A percentile compares a stretch with the other conserved stretches of the same genome.
Conservation (phyloP, 805 yeast species). For the Spathaspora gorwiae region DNA sequence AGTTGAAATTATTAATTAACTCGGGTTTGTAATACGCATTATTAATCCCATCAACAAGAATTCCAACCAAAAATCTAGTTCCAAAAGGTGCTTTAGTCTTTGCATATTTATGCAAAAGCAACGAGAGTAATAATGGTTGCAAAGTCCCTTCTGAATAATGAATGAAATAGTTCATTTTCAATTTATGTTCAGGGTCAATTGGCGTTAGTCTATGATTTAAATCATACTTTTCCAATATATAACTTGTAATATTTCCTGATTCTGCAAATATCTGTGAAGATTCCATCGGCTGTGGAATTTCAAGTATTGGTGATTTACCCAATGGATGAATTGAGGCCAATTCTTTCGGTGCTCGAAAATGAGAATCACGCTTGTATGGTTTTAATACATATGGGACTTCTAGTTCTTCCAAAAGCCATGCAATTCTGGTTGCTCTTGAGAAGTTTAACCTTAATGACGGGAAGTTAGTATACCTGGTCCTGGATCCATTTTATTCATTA, state of each 20-base stretch:
- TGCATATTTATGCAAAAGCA: conserved; percentile 11
- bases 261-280: conserved; percentile 40
- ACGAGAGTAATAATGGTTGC: conserved; percentile 42
- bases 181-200: conserved; percentile 33
- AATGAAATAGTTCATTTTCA: conserved; percentile 44
- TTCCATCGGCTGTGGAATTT: conserved; percentile 19
- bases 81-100: conserved; percentile 23
- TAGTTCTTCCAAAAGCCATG: conserved; percentile 34
- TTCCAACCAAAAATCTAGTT: conserved; percentile 15
- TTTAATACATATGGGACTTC: conserved; percentile 27
- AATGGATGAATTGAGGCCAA: conserved; percentile 28
- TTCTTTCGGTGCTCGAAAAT: conserved; percentile 26
- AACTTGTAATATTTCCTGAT: conserved; percentile 53
- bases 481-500: too few relatives aligned
- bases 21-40: conserved; percentile 22
- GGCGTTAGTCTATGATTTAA: conserved; percentile 32
- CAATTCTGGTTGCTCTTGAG: conserved; percentile 31
- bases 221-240: conserved; percentile 49
- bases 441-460: conserved; percentile 19
- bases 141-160: conserved; percentile 59
- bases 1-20: conserved; percentile 17
- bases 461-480: conserved; percentile 1
- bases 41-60: conserved; percentile 20
- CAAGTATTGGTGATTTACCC: conserved; percentile 35
- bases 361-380: conserved; percentile 17